Base-by-base conservation (phyloP, 1,284 basidiomycete genomes). In the Grifola frondosa region DNA sequence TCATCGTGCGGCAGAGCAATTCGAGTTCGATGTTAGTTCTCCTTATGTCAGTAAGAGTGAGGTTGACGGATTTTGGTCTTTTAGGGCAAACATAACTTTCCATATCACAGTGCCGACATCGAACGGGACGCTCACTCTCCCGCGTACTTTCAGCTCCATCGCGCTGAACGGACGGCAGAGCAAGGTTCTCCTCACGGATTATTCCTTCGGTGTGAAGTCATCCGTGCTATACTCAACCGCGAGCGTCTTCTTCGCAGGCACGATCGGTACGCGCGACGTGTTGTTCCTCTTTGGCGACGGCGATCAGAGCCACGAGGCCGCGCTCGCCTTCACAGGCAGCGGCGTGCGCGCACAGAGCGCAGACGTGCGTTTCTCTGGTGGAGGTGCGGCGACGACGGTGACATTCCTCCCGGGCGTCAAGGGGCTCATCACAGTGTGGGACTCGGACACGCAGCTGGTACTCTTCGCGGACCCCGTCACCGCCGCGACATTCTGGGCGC, bases 121-220 rank as follows among this genome's bases (percentile, higher is more conserved):
- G 7, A 59, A 59, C 16, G 80, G 80, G 0, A 51, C 58, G 0
- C 53, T 86, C 19, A 70, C 74, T 22, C 59, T 89, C 15, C 86
- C 87, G 4, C 64, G 68, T 30, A 65, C 74, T 9, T 71, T 68
- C 0, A 62, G 68, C 2, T 57, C 70, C 10, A 78, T 88, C 50
- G 77, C 78, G 2, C 73, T 89, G 13, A 62, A 64, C 22, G 86
- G 86, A 5, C 76, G 86, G 6, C 74, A 88, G 60, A 85, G 81
- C 32, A 88, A 85, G 61, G 64, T 86, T 19, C 65, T 89, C 23
- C 72, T 85, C 19, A 80, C 81, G 0, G 78, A 87, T 61, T 87
- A 85, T 57, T 62, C 69, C 3, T 86, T 84, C 56, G 84, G 86
- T 5, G 36, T 15, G 1, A 69, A 60, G 11, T 80, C 80, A 9